Evolutionary conservation across 2,329 filamentous ascomycete genomes (phyloP), one percentile per base, ranked within the genome.

Genomic region (Colletotrichum sp.): DNA sequence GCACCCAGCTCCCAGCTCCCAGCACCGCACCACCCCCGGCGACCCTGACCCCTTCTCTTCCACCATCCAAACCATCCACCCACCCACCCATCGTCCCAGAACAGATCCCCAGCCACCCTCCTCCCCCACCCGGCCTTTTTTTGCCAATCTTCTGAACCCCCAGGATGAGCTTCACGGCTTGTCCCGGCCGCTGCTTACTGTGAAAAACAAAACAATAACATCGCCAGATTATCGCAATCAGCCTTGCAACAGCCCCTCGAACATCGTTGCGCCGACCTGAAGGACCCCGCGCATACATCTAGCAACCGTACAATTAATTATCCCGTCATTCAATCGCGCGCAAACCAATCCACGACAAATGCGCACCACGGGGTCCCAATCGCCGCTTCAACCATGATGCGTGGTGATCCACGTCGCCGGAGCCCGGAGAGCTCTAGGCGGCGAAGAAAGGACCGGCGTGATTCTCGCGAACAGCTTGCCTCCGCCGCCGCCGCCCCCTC

Each of bases 401-500:
- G 88, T 86, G 44, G 44, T 52, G 87, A 88, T 81, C 85, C 87
- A 84, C 89, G 89, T 83, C 88, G 88, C 81, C 88, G 89, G 86
- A 91, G 89, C 85, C 89, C 88, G 72, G 90, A 91, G 80, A 87
- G 87, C 86, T 87, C 87, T 82, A 86, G 88, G 82, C 88, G 89
- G 82, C 88, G 89, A 86, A 82, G 81, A 73, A 73, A 68, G 55
- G 72, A 78, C 49, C 76, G 76, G 44, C 76, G 76, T 39, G 67
- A 71, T 69, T 76, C 72, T 67, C 72, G 72, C 44, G 77, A 78
- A 19, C 72, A 78, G 64, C 72, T 66, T 25, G 63, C 63, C 44
- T 69, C 59, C 44, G 44, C 44, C 44, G 44, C 44, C 44, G n/a
- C 11, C 44, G 12, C 44, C 44, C 19, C 44, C 62, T 75, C 64